A percentile compares a stretch with the other conserved stretches of the same genome.
These are phyloP conservation scores for Fraxinus sp. DNA, from an alignment of 305 asterid species.

Conservation along the genomic window DNA sequence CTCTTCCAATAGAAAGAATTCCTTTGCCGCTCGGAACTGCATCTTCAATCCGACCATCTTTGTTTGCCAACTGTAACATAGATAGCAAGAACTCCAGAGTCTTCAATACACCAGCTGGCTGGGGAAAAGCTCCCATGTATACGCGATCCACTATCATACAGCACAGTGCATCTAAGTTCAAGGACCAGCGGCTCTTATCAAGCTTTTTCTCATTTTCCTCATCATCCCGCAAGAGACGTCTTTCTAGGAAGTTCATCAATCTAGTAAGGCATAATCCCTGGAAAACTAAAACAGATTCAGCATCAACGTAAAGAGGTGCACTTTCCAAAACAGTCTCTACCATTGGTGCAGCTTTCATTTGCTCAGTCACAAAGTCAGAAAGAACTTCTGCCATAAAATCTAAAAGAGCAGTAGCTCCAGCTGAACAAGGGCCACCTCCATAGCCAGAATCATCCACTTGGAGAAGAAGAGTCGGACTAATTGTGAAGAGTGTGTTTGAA, in stretches of 20 bases:
- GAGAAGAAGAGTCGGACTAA: slow-evolving; percentile 74
- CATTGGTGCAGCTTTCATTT: slow-evolving; percentile 67
- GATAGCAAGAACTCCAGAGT: slow-evolving; percentile 94
- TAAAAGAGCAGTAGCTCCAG: slow-evolving; percentile 90
- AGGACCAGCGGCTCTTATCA: slow-evolving; percentile 78
- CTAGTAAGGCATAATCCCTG: slow-evolving; percentile 94
- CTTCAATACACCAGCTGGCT: slow-evolving; percentile 78
- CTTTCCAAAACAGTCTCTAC: slow-evolving; percentile 86
- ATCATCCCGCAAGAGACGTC: slow-evolving; percentile 93
- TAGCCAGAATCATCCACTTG: slow-evolving; percentile 97
- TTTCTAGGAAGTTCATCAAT: slow-evolving; percentile 93
- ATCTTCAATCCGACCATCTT: slow-evolving; percentile 95
- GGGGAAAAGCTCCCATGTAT: slow-evolving; percentile 98
- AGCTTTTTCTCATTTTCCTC: slow-evolving; percentile 92
- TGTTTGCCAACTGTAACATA: slow-evolving; percentile 96
- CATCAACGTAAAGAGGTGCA: slow-evolving; percentile 77
- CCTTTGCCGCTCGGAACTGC: slow-evolving; percentile 82
- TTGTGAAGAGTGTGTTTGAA: slow-evolving; percentile 44
- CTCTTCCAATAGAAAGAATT: slow-evolving; percentile 93
- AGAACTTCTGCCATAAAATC: slow-evolving; percentile 97
- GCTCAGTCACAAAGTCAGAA: slow-evolving; percentile 83
- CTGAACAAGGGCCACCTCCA: slow-evolving; percentile 99
- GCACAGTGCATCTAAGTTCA: slow-evolving; percentile 84
- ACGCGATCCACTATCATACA: slow-evolving; percentile 96
- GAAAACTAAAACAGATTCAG: slow-evolving; percentile 88